These are phyloP conservation scores for Citrus australasica DNA, from an alignment of 345 rosid genomes.

Conservation along the genomic window DNA sequence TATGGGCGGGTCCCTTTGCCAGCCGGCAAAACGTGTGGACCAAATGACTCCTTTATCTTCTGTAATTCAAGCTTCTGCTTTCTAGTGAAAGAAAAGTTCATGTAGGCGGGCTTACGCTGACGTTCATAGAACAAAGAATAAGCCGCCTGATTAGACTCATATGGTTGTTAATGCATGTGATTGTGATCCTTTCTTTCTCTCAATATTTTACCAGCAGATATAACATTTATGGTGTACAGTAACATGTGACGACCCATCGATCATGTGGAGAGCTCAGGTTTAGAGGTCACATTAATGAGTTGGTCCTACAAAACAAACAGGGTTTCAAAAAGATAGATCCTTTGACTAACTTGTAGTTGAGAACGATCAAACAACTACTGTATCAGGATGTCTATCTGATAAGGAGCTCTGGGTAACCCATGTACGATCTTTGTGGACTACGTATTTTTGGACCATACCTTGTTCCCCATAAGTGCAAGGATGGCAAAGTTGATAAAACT, in stretches of 20 bases:
- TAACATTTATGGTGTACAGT: not conserved
- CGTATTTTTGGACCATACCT: conserved; percentile 24
- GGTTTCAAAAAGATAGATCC: conserved; percentile 12
- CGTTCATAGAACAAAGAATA: not conserved
- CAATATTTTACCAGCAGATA: not conserved
- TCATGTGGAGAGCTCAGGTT: conserved; percentile 1
- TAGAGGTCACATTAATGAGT: not conserved
- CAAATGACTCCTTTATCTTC: conserved; percentile 9
- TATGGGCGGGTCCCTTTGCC: conserved; percentile 27
- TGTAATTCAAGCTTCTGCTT: conserved; percentile 3
- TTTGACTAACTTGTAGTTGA: conserved; percentile 18
- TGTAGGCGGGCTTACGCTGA: not conserved
- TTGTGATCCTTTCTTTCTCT: not conserved
- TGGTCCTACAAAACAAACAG: not conserved
- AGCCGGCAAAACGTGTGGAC: conserved; percentile 36
- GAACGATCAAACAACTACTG: not conserved
- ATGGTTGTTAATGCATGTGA: not conserved
- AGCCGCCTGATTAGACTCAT: not conserved
- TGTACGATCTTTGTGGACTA: conserved; percentile 2
- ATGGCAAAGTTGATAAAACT: not conserved
- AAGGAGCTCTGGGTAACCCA: not conserved
- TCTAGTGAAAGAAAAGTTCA: not conserved
- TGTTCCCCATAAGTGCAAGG: not conserved
- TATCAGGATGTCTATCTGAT: not conserved
- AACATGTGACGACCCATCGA: conserved; percentile 8